Evolutionary conservation across 805 yeast species (phyloP).

Genomic region (Ogataea paraovalis): DNA sequence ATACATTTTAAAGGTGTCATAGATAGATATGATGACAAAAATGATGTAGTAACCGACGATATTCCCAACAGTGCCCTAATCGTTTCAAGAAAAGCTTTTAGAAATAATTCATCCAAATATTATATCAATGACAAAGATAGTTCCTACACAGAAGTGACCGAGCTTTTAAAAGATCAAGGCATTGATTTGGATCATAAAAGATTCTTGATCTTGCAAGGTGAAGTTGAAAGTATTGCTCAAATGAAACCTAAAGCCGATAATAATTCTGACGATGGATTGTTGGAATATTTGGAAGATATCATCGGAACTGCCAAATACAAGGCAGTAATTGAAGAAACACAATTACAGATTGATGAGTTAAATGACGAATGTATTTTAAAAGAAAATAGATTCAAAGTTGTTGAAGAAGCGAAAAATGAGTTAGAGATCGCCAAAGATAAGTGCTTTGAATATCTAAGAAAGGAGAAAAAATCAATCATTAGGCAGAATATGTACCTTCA

Average conservation of each 20-base stretch:
- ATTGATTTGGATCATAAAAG: slow-evolving; percentile 94
- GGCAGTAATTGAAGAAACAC: slow-evolving; percentile 61
- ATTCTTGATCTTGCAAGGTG: slow-evolving; percentile 93
- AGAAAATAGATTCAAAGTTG: slow-evolving; percentile 72
- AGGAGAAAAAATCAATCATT: slow-evolving; percentile 57
- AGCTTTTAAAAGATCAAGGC: slow-evolving; percentile 70
- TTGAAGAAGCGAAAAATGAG: slow-evolving; percentile 65
- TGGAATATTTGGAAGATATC: slow-evolving; percentile 94
- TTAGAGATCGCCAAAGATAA: slow-evolving; percentile 60
- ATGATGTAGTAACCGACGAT: slow-evolving; percentile 33
- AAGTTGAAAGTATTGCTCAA: slow-evolving; percentile 96
- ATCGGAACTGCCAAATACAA: slow-evolving; percentile 92
- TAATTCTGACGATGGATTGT: slow-evolving; percentile 86
- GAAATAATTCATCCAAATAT: slow-evolving; percentile 75
- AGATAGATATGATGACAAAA: slow-evolving; percentile 38
- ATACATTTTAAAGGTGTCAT: slow-evolving; percentile 77
- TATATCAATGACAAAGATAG: slow-evolving; percentile 67
- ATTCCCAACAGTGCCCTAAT: slow-evolving; percentile 59
- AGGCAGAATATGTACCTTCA: slow-evolving; percentile 58
- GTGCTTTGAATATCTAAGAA: slow-evolving; percentile 61
- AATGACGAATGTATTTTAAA: slow-evolving; percentile 81
- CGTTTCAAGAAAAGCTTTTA: slow-evolving; percentile 75
- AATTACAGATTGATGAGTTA: slow-evolving; percentile 60
- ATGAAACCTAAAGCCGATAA: slow-evolving; percentile 97
- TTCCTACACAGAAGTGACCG: slow-evolving; percentile 74